These are phyloP conservation scores for Raddia distichophylla DNA, from an alignment of 176 grass and related monocot genomes.

Conservation along the genomic window DNA sequence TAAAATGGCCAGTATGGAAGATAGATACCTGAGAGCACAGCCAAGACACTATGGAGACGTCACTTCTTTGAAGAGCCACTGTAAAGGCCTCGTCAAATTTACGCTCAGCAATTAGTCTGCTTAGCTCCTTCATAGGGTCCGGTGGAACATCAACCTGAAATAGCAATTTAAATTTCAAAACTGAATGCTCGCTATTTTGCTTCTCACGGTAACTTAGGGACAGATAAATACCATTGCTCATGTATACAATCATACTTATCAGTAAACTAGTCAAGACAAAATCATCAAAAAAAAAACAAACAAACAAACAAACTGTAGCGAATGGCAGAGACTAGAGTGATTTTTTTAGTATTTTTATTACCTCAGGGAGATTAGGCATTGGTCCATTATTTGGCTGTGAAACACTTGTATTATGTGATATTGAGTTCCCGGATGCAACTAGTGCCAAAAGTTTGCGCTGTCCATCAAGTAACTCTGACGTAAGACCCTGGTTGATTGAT, in stretches of 20 bases:
- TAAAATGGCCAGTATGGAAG: background rate
- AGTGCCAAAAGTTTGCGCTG: conserved; percentile 83
- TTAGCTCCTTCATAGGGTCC: conserved; percentile 75
- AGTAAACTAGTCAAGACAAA: background rate
- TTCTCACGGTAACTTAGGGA: conserved; percentile 1
- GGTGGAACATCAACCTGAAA: conserved; percentile 71
- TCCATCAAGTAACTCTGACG: conserved; percentile 81
- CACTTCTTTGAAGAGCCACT: conserved; percentile 87
- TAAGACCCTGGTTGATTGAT: conserved; percentile 69
- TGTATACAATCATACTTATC: background rate
- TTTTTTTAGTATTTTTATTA: conserved; percentile 30
- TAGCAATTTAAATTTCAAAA: conserved; percentile 35
- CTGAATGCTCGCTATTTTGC: conserved; percentile 6
- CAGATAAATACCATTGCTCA: background rate
- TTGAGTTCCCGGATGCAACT: conserved; percentile 56
- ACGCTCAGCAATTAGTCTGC: conserved; percentile 64
- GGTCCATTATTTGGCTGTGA: conserved; percentile 64
- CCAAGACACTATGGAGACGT: conserved; percentile 90
- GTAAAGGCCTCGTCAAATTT: conserved; percentile 94
- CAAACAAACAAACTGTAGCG: too few relatives aligned
- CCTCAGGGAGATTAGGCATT: conserved; percentile 60
- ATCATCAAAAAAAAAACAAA: background rate
- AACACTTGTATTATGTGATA: conserved; percentile 45
- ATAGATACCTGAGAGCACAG: conserved; percentile 77
- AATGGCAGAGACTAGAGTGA: background rate